Percentiles rank a stretch among this genome's conserved stretches.
phyloP scores from a whole-genome alignment of 2,329 filamentous ascomycete genomes.

The Cytospora schulzeri region DNA sequence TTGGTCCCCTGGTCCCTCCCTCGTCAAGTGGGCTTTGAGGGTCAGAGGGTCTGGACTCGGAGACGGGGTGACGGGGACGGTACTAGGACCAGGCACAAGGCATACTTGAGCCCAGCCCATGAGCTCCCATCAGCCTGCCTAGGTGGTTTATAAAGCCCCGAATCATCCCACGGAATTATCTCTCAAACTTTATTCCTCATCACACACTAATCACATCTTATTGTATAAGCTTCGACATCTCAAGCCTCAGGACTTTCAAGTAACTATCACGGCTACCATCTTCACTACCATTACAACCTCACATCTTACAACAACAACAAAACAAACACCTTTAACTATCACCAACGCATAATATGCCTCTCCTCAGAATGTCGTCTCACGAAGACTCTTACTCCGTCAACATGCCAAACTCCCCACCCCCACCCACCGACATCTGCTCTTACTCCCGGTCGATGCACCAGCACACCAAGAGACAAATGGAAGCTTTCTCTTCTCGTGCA shows the following conservation, averaged over 20 bases:
- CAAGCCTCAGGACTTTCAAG: neutral
- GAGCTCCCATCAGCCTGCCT: conserved; percentile 15
- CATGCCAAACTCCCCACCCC: conserved; percentile 32
- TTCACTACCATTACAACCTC: neutral
- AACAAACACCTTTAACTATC: neutral
- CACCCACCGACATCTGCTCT: conserved; percentile 36
- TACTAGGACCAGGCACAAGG: conserved; percentile 11
- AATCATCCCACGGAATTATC: conserved; percentile 5
- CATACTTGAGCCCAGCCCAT: conserved; percentile 12
- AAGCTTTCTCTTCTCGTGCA: conserved; percentile 52
- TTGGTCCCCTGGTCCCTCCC: conserved; percentile 4
- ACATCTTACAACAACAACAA: neutral
- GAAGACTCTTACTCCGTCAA: conserved; percentile 31
- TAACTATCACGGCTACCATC: neutral
- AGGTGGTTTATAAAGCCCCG: conserved; percentile 23
- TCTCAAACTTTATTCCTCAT: neutral
- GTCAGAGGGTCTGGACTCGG: conserved; percentile 19
- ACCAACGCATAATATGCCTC: conserved; percentile 21
- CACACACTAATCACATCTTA: neutral
- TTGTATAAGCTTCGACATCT: neutral
- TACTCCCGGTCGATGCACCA: conserved; percentile 65
- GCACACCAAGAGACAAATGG: conserved; percentile 68
- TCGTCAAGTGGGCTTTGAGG: conserved; percentile 8
- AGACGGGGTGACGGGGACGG: conserved; percentile 8
- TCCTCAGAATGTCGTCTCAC: conserved; percentile 31